These are phyloP conservation scores for Trichoderma simmonsii DNA, from an alignment of 2,329 filamentous ascomycete genomes.

Conservation along the genomic window DNA sequence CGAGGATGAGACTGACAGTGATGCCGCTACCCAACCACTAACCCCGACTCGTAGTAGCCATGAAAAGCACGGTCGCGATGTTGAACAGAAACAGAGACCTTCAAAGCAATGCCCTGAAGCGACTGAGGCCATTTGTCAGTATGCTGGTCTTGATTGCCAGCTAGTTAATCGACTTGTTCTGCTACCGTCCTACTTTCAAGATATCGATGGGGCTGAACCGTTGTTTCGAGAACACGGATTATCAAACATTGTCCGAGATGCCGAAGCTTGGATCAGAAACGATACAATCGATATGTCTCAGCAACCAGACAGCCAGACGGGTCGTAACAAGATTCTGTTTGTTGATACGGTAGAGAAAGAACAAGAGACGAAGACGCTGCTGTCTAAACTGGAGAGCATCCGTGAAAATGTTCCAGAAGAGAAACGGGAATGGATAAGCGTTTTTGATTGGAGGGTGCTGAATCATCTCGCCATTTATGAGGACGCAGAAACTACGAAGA, in stretches of 20 bases:
- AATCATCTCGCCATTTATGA: constrained; percentile 41
- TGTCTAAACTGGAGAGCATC: constrained; percentile 32
- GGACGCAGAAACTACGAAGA: constrained; percentile 28
- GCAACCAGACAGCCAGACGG: neutral
- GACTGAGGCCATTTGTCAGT: constrained; percentile 30
- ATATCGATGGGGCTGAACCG: constrained; percentile 35
- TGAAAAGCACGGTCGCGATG: neutral
- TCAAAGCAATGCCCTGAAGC: neutral
- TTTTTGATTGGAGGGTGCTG: constrained; percentile 49
- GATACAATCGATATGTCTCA: constrained; percentile 12
- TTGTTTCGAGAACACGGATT: constrained; percentile 45
- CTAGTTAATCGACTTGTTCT: constrained; percentile 39
- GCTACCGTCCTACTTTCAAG: constrained; percentile 41
- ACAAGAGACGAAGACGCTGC: constrained; percentile 33
- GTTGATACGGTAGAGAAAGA: constrained; percentile 39
- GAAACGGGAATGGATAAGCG: constrained; percentile 37
- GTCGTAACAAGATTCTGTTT: constrained; percentile 35
- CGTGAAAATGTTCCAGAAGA: constrained; percentile 29
- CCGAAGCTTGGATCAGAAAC: constrained; percentile 34
- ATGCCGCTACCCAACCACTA: neutral
- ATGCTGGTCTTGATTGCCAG: constrained; percentile 35
- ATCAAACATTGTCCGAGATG: constrained; percentile 31
- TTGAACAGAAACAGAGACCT: neutral
- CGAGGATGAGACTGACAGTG: neutral
- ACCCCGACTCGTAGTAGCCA: neutral